Evolutionary conservation across 1,139 yeast species (phyloP).

Genomic region (Saccharomyces pastorianus): DNA sequence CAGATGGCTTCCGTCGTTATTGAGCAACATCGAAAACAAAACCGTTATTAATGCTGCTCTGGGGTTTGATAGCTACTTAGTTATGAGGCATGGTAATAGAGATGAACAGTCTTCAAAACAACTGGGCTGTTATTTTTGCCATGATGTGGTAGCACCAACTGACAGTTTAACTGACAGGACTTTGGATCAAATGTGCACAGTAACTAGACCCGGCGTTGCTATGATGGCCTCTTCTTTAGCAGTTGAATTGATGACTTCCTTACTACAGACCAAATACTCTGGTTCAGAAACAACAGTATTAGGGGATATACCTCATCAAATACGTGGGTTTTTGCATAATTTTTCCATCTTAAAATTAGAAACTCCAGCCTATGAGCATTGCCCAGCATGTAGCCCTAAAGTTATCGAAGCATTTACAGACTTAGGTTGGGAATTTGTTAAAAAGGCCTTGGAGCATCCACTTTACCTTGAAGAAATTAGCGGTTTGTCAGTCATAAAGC

Average conservation of each 20-base stretch:
- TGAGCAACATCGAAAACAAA: slow-evolving; percentile 60
- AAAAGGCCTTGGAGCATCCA: slow-evolving; percentile 55
- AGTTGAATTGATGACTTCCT: slow-evolving; percentile 70
- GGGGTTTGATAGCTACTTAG: slow-evolving; percentile 88
- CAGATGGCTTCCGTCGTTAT: slow-evolving; percentile 88
- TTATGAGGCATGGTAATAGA: slow-evolving; percentile 76
- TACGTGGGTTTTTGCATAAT: slow-evolving; percentile 70
- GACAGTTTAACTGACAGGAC: slow-evolving; percentile 81
- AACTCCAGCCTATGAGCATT: slow-evolving; percentile 64
- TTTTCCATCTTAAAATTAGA: slow-evolving; percentile 56
- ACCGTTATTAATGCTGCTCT: slow-evolving; percentile 84
- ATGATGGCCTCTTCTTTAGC: slow-evolving; percentile 79
- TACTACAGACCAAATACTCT: slow-evolving; percentile 60
- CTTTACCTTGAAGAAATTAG: slow-evolving; percentile 64
- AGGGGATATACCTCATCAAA: slow-evolving; percentile 80
- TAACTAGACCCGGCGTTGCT: slow-evolving; percentile 94
- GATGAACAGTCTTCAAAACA: slow-evolving; percentile 27
- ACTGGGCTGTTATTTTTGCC: slow-evolving; percentile 90
- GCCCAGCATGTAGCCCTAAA: slow-evolving; percentile 74
- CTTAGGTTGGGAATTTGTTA: slow-evolving; percentile 76
- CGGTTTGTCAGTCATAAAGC: slow-evolving; percentile 67
- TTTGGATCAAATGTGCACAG: slow-evolving; percentile 96
- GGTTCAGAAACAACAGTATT: slow-evolving; percentile 40
- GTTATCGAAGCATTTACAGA: slow-evolving; percentile 45
- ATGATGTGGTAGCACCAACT: slow-evolving; percentile 89